These are phyloP conservation scores for Globisporangium perplexum DNA, from an alignment of 352 stramenopile species.

Conservation along the genomic window DNA sequence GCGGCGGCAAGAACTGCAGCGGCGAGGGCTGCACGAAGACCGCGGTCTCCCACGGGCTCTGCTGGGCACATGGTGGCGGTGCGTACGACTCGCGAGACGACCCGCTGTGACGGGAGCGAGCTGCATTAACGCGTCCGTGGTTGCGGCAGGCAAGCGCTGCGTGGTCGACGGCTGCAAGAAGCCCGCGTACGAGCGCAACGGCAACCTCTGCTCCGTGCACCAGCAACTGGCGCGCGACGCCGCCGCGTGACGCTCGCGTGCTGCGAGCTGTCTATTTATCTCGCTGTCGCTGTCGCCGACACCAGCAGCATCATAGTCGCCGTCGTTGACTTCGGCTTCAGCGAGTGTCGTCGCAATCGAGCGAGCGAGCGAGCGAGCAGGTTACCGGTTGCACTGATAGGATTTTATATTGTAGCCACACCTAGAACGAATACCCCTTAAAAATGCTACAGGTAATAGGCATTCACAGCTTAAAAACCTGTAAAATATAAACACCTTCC, in stretches of 20 bases:
- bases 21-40: conserved; percentile 60
- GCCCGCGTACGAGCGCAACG: conserved; percentile 42
- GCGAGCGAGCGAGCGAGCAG: no score
- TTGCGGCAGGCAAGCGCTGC: conserved; percentile 38
- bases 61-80: conserved; percentile 80
- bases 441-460: no score
- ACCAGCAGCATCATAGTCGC: no score
- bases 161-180: conserved; percentile 37
- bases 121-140: not conserved
- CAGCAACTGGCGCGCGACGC: conserved; percentile 6
- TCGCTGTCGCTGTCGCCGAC: no score
- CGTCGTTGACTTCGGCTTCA: not conserved
- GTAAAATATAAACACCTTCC: not conserved
- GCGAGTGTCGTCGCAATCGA: no score
- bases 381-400: no score
- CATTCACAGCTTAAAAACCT: no score
- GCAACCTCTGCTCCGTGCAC: conserved; percentile 36
- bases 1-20: conserved; percentile 65
- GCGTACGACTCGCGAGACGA: not conserved
- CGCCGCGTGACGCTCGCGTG: not conserved
- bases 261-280: not conserved
- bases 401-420: no score
- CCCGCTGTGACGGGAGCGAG: not conserved
- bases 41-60: conserved; percentile 71
- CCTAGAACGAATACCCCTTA: no score